A percentile compares a stretch with the other conserved stretches of the same genome.
Evolutionary conservation across 2,329 filamentous ascomycete species (phyloP).

Genomic region (Trichoderma sp.): DNA sequence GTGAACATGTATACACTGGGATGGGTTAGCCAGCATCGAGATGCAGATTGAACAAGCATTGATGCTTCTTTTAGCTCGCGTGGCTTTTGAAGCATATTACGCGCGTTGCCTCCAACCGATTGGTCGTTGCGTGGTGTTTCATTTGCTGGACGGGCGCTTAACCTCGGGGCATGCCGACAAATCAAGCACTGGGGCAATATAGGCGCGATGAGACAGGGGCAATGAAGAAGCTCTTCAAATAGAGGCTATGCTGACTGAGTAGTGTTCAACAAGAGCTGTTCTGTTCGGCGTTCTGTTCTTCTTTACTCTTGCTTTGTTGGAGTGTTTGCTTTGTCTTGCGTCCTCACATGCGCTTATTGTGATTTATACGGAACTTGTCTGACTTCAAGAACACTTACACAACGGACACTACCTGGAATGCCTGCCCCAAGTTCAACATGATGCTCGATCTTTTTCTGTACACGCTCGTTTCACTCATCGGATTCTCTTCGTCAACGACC

Average conservation of each 20-base stretch:
- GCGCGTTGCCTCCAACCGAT: not conserved
- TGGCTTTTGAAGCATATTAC: not conserved
- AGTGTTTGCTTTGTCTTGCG: not conserved
- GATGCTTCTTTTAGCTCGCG: not conserved
- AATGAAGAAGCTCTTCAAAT: not conserved
- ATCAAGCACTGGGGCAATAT: not conserved
- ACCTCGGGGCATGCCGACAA: not conserved
- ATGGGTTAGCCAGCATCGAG: not conserved
- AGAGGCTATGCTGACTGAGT: not conserved
- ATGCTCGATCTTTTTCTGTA: not conserved
- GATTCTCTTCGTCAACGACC: constrained; percentile 11
- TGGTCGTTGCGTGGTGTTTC: constrained; percentile 19
- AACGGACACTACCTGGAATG: not conserved
- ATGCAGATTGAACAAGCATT: not conserved
- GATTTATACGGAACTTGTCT: not conserved
- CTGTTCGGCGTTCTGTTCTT: not conserved
- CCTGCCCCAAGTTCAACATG: not conserved
- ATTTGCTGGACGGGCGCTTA: constrained; percentile 18
- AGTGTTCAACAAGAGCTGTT: not conserved
- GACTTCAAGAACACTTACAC: not conserved
- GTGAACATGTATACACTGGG: not conserved
- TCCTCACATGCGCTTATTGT: not conserved
- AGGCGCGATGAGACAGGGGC: not conserved
- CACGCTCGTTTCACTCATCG: not conserved
- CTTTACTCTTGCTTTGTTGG: not conserved